Percentiles rank a stretch among this genome's conserved stretches.
Evolutionary conservation across 352 stramenopile species (phyloP).

Genomic region (Phytophthora chlamydospora): DNA sequence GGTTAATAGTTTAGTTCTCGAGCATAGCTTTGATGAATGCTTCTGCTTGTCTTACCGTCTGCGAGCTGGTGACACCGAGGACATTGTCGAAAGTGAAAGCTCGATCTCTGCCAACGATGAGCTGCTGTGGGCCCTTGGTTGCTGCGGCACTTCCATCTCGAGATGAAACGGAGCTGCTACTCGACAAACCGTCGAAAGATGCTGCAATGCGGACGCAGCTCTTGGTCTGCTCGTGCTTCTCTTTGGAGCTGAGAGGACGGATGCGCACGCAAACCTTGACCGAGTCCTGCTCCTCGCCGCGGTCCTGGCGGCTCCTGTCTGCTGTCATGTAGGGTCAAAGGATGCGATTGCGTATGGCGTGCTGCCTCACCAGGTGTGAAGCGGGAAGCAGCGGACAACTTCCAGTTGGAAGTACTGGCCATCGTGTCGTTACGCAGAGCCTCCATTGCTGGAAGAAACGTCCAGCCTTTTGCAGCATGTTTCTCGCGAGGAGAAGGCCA

Average conservation of each 20-base stretch:
- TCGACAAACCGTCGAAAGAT: conserved; percentile 53
- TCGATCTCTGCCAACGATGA: conserved; percentile 85
- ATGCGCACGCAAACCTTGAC: conserved; percentile 83
- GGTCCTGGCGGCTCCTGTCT: conserved; percentile 28
- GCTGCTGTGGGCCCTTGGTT: conserved; percentile 49
- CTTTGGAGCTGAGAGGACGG: conserved; percentile 65
- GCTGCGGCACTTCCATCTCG: conserved; percentile 4
- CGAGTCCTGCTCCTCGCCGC: conserved; percentile 53
- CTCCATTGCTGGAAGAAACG: conserved; percentile 17
- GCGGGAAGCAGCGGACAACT: not conserved
- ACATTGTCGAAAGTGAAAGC: conserved; percentile 92
- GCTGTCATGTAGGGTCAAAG: conserved; percentile 20
- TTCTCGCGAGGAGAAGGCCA: conserved; percentile 1
- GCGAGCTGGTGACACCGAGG: conserved; percentile 72
- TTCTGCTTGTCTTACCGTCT: conserved; percentile 47
- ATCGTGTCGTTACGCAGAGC: conserved; percentile 33
- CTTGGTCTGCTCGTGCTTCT: conserved; percentile 74
- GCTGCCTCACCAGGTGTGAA: not conserved
- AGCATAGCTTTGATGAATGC: not conserved
- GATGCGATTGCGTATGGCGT: not conserved
- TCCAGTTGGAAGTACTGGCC: conserved; percentile 21
- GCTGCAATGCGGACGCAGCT: conserved; percentile 73
- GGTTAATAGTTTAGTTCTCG: not conserved
- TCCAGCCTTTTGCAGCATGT: conserved; percentile 11
- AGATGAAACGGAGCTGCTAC: conserved; percentile 18